Evolutionary conservation across 306 rosid species (phyloP).

Genomic region (Datisca glomerata): DNA sequence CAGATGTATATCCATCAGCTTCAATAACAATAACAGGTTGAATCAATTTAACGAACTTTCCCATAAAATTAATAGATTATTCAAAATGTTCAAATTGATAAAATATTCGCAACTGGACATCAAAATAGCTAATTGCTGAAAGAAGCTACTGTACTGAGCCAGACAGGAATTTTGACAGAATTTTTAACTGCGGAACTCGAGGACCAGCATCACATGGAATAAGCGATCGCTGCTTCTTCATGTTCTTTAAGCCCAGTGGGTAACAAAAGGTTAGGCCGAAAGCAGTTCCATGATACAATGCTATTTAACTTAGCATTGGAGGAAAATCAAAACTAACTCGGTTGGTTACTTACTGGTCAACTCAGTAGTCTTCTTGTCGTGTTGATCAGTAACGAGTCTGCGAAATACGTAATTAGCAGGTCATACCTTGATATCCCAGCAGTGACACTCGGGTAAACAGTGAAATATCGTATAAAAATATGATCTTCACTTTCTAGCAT

Average conservation of each 20-base stretch:
- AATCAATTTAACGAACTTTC: too few species aligned
- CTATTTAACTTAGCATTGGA: background rate
- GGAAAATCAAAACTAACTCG: background rate
- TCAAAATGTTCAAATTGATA: too few species aligned
- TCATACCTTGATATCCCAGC: background rate
- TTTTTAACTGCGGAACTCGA: too few species aligned
- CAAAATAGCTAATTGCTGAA: too few species aligned
- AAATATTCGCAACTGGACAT: too few species aligned
- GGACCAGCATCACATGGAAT: too few species aligned
- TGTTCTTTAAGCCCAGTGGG: too few species aligned
- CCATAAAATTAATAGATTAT: too few species aligned
- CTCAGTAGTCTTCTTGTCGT: constrained; percentile 14
- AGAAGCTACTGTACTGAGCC: too few species aligned
- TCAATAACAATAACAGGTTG: constrained; percentile 6
- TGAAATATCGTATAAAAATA: background rate
- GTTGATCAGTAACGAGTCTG: constrained; percentile 30
- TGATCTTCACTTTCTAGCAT: background rate
- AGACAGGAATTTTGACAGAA: too few species aligned
- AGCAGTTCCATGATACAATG: background rate
- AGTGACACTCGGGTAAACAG: background rate
- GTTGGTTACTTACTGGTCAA: constrained; percentile 20
- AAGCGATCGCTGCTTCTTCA: too few species aligned
- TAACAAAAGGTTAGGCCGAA: background rate
- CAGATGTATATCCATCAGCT: constrained; percentile 23
- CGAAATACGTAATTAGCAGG: constrained; percentile 13